Evolutionary conservation across 805 yeast species (phyloP), one percentile per base, ranked within the genome.

Genomic region (Saccharomycopsis javanensis): DNA sequence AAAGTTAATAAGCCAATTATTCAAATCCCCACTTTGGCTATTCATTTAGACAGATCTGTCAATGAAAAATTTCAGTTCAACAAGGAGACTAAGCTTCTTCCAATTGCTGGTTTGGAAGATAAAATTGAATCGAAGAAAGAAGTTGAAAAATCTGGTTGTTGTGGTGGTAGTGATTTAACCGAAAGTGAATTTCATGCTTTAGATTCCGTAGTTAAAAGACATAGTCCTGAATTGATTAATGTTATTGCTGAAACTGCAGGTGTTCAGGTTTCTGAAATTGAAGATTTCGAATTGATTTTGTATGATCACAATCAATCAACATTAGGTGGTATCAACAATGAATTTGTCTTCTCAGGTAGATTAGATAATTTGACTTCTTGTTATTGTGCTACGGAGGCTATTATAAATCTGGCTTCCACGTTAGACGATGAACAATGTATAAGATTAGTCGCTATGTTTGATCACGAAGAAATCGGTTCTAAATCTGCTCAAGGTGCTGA

Each of bases 381-480:
- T 64, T 92, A 75, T 73, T 79, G 91, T 55, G 87, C 97, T 1
- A 72, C 84, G 45, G 79, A 76, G 59, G 97, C 88, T 5, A 72
- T 92, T 53, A 72, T 87, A 45, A 79, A 78, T 57, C 48, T 42
- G 48, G 72, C 88, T 2, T 71, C 79, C 0, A 34, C 66, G 1
- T 68, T 85, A 46, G 71, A 67, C 0, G 64, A 70, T 0, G 85
- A 81, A 57, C 61, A 72, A 1, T 85, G 88, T 50, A 82, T 89
- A 46, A 83, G 86, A 66, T 69, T 91, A 67, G 77, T 90, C 56
- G 83, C 96, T 0, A 75, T 91, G 59, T 92, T 94, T 69, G 99
- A 92, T 69, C 98, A 94, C 69, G 99, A 92, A 71, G 99, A 92
- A 69, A 79, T 92, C 63, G 99, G 99, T 0, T 90, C 97, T 1